Conservation (phyloP, 1,284 basidiomycete species). For the Amylostereum chailletii region DNA sequence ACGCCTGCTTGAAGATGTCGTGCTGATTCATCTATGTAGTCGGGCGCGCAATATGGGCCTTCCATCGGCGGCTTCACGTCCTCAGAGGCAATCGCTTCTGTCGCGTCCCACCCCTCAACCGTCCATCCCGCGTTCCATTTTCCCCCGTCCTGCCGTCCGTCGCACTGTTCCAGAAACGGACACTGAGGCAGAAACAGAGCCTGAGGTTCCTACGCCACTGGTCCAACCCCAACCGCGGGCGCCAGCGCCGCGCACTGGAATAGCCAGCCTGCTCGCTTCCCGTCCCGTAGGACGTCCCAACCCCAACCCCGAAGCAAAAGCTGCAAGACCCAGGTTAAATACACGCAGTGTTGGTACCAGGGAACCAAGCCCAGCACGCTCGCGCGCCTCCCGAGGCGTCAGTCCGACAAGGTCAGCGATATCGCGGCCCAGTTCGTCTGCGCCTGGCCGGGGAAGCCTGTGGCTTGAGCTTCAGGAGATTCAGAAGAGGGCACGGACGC, state of each 20-base stretch:
- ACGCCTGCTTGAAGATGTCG: neutral
- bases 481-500: slow-evolving; percentile 35
- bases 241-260: slow-evolving; percentile 17
- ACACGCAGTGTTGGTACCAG: slow-evolving; percentile 19
- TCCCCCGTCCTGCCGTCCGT: slow-evolving; percentile 21
- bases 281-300: slow-evolving; percentile 26
- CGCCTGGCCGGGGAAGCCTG: slow-evolving; percentile 25
- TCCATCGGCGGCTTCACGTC: slow-evolving; percentile 31
- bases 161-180: slow-evolving; percentile 19
- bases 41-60: slow-evolving; percentile 65
- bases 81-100: slow-evolving; percentile 6
- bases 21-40: slow-evolving; percentile 21
- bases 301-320: slow-evolving; percentile 18
- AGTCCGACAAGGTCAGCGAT: slow-evolving; percentile 32
- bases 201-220: slow-evolving; percentile 15
- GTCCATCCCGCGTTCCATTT: slow-evolving; percentile 13
- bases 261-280: slow-evolving; percentile 29
- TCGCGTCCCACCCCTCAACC: slow-evolving; percentile 5
- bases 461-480: slow-evolving; percentile 54
- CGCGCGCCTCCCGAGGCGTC: slow-evolving; percentile 20
- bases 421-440: slow-evolving; percentile 17
- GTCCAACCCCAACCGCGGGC: slow-evolving; percentile 17
- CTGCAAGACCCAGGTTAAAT: slow-evolving; percentile 20
- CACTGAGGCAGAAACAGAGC: slow-evolving; percentile 15
- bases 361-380: slow-evolving; percentile 24